Base-by-base conservation (phyloP, 2,329 filamentous ascomycete species). In the Apiospora sp. region DNA sequence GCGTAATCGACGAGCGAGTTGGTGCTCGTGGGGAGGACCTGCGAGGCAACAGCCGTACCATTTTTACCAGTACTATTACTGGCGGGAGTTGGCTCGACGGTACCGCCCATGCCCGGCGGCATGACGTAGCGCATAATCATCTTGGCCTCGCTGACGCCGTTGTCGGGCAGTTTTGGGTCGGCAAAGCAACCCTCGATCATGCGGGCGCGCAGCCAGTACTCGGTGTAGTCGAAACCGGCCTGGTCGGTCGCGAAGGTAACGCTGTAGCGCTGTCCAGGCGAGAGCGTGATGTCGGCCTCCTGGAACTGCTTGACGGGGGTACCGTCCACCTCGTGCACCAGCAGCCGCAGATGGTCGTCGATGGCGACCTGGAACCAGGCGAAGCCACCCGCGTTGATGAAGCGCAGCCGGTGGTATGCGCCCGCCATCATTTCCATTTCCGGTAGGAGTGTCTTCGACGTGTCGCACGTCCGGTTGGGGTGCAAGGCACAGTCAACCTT, bases 301-400 rank as follows among this genome's bases (percentile, higher is more conserved):
- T 88, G 84, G 5, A 84, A 82, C 0, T 92, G 90, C 72, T 90
- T 86, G 1, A 93, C 88, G 48, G 90, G 88, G 1, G 91, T 90
- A 22, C 92, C 92, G 77, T 94, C 92, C 0, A 93, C 90, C 79
- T 94, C 92, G 13, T 92, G 90, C 67, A 94, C 83, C 0, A 84
- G 79, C 67, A 83, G 75, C 34, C 76, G 74, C 14, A 83, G 84
- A 75, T 94, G 92, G 69, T 89, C 88, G 75, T 94, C 92, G 67
- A 94, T 85, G 78, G 90, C 90, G 41, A 94, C 86, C 77, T 94
- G 92, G 74, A 94, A 92, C 78, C 91, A 90, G 1, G 92, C 91
- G 77, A 93, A 93, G 0, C 90, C 91, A 14, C 91, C 92, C 12
- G 92, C 88, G 74, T 94, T 94, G 74, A 93, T 85, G 75, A 94